Base-by-base conservation (phyloP, 2,329 filamentous ascomycete species). In the Coniochaeta hoffmannii region DNA sequence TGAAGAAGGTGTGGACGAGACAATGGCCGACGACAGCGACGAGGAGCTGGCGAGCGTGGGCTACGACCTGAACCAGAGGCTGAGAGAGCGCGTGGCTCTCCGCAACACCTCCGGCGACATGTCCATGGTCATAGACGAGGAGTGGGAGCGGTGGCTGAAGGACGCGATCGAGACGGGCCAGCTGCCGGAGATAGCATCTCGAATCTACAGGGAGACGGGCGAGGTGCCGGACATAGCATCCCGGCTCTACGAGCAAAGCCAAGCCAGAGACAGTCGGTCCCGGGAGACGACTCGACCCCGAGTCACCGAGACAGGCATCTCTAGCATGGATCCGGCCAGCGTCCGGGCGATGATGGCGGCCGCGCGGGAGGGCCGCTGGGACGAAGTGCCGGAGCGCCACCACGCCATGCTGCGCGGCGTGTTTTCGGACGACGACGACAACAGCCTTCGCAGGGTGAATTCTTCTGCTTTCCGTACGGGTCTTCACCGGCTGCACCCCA, bases 121-220 rank as follows among this genome's bases (percentile, higher is more conserved):
- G 30, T 76, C 78, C 15, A 76, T 79, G 50, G 77, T 82, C 26
- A 76, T 89, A 61, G 86, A 89, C 64, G 84, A 87, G 59, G 85
- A 86, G 62, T 89, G 84, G 85, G 86, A 89, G 68, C 84, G 87
- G 67, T 89, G 85, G 81, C 73, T 89, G 58, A 89, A 89, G 69
- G 83, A 85, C 63, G 84, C 81, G 44, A 80, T 86, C 51, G 86
- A 89, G 64, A 76, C 80, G 6, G 85, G 85, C 57, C 73, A 80
- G 55, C 69, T 84, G 35, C 72, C 76, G 17, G 73, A 75, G 52
- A 65, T 79, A 26, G 71, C 73, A 4, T 73, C 76, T 49, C 72
- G 76, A 54, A 73, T 75, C 57, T 50, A 50, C 44, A 24, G 28
- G 24, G 24, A 35, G 32, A 15, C 9, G 10, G 15, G 10, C 10